phyloP scores from a whole-genome alignment of 768 basidiomycete species.

The Hemileccinum impolitum region DNA sequence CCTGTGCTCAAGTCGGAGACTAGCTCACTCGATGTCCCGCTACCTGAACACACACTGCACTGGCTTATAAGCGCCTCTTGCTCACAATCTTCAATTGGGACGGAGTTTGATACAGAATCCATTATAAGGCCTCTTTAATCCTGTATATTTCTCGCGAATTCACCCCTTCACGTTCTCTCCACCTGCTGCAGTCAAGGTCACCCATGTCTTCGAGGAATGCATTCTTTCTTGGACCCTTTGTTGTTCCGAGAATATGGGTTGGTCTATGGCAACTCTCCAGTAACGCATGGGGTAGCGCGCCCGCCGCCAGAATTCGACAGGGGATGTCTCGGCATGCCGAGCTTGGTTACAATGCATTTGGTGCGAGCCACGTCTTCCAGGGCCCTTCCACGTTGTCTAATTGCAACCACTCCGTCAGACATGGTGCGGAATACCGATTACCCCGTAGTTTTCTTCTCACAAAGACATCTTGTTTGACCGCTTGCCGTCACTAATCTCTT shows the following conservation, averaged over 20 bases:
- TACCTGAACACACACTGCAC: neutral
- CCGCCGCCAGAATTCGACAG: slow-evolving; percentile 58
- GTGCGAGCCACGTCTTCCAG: slow-evolving; percentile 27
- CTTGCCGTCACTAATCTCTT: slow-evolving; percentile 3
- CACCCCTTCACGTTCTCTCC: slow-evolving; percentile 6
- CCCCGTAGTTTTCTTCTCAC: slow-evolving; percentile 18
- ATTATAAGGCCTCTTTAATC: slow-evolving; percentile 18
- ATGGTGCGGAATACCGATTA: slow-evolving; percentile 45
- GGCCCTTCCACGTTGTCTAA: slow-evolving; percentile 13
- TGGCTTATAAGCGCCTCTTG: slow-evolving; percentile 7
- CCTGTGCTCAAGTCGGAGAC: slow-evolving; percentile 9
- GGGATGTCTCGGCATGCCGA: slow-evolving; percentile 65
- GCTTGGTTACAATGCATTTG: slow-evolving; percentile 48
- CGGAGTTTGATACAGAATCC: slow-evolving; percentile 31
- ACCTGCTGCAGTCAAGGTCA: slow-evolving; percentile 18
- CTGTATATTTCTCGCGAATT: slow-evolving; percentile 8
- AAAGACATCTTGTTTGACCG: neutral
- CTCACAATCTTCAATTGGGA: slow-evolving; percentile 15
- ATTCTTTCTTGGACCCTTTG: slow-evolving; percentile 54
- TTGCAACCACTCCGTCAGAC: slow-evolving; percentile 34
- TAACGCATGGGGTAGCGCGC: slow-evolving; percentile 79
- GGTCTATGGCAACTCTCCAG: slow-evolving; percentile 87
- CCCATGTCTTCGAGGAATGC: slow-evolving; percentile 35
- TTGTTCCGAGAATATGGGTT: slow-evolving; percentile 64
- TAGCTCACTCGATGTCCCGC: too few relatives aligned